phyloP scores from a whole-genome alignment of 2,329 filamentous ascomycete genomes.

The Knoxdaviesia proteae region DNA sequence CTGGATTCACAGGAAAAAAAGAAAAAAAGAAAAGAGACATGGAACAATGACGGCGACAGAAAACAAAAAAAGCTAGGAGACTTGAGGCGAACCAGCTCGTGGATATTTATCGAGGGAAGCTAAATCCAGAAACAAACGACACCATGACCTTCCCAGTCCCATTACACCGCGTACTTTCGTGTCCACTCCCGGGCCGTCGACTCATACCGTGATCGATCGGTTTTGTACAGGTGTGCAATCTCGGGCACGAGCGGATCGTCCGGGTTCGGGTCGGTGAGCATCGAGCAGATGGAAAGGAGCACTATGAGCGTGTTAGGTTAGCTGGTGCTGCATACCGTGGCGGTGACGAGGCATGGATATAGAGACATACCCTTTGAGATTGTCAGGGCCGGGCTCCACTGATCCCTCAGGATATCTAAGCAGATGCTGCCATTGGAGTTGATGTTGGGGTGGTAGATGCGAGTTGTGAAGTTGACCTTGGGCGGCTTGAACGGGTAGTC shows the following conservation, averaged over 20 bases:
- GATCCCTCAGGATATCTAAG: constrained; percentile 91
- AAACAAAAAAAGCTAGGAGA: not conserved
- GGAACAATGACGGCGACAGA: not conserved
- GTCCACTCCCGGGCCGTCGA: constrained; percentile 96
- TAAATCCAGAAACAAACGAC: not conserved
- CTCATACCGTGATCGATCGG: constrained; percentile 87
- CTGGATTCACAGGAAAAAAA: not conserved
- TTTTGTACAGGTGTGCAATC: constrained; percentile 99
- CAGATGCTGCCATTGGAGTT: constrained; percentile 99
- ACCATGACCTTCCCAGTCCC: not conserved
- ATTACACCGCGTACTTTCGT: constrained; percentile 88
- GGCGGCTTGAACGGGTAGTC: constrained; percentile 99
- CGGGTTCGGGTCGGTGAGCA: constrained; percentile 98
- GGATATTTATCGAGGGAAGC: not conserved
- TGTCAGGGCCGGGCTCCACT: constrained; percentile 96
- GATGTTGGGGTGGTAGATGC: constrained; percentile 99
- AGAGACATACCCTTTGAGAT: constrained; percentile 73
- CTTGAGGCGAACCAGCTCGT: not conserved
- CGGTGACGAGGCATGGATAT: not conserved
- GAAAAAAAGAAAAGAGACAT: not conserved
- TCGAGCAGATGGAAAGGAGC: constrained; percentile 95
- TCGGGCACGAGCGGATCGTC: constrained; percentile 97
- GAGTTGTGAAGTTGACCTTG: constrained; percentile 99
- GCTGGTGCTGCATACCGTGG: not conserved
- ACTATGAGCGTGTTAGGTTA: constrained; percentile 31